Percentiles rank a stretch among this genome's conserved stretches.
phyloP scores from a whole-genome alignment of 306 rosid genomes.

The Quercus berberidifolia region DNA sequence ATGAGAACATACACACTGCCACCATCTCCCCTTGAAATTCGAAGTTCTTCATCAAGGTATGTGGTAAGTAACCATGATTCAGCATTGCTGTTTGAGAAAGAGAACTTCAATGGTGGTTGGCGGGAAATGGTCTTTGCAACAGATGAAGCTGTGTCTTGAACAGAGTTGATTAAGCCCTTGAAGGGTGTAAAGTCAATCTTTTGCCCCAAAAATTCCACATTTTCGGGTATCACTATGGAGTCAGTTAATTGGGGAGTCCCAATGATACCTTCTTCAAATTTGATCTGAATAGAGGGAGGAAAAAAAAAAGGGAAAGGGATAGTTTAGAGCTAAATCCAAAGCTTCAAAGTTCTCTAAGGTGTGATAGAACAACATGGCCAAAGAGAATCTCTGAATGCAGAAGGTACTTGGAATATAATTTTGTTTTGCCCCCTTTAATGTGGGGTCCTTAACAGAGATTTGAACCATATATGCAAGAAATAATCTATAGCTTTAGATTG shows the following conservation, averaged over 20 bases:
- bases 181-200: slow-evolving; percentile 73
- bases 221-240: slow-evolving; percentile 80
- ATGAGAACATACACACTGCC: slow-evolving; percentile 81
- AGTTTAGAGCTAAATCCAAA: slow-evolving; percentile 5
- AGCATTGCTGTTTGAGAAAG: slow-evolving; percentile 52
- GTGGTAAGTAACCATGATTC: slow-evolving; percentile 87
- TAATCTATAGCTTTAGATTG: background rate
- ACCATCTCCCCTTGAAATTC: slow-evolving; percentile 72
- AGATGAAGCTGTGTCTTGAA: slow-evolving; percentile 77
- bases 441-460: background rate
- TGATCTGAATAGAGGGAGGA: slow-evolving; percentile 44
- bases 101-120: slow-evolving; percentile 72
- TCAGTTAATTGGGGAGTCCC: slow-evolving; percentile 94
- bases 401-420: background rate
- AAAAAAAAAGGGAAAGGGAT: background rate
- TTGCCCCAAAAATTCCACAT: slow-evolving; percentile 80
- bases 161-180: slow-evolving; percentile 62
- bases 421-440: background rate
- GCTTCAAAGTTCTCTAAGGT: background rate
- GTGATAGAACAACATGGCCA: background rate
- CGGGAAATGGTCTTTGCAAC: slow-evolving; percentile 70
- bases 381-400: background rate
- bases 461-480: background rate
- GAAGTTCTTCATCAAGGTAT: slow-evolving; percentile 76
- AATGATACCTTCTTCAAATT: slow-evolving; percentile 80